Base-by-base conservation (phyloP, 331 rosid species). In the Malus hybrid region DNA sequence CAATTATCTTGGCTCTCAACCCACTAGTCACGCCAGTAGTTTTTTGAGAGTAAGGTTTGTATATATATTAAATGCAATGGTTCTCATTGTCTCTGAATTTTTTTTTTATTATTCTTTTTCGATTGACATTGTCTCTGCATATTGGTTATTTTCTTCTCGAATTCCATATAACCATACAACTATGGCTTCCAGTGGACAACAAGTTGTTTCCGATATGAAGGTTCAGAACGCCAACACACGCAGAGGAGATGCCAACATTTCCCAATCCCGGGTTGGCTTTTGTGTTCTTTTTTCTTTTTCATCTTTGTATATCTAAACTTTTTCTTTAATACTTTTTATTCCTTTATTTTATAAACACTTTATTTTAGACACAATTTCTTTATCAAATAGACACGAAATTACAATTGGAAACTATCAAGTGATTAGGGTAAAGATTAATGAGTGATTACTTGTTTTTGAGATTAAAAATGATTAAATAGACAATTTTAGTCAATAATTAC, bases 201-300 rank as follows among this genome's bases (percentile, higher is more conserved):
- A 87, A 68, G 82, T 87, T 62, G 87, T 86, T 74, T 82, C 91
- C 24, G 81, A 81, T 60, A 85, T 85, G 86, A 85, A 88, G 63
- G 86, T 88, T 19, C 91, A 90, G 79, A 86, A 88, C 86, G 88
- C 80, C 87, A 88, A 85, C 84, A 89, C 89, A 62, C 90, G 91
- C 81, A 85, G 82, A 81, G 89, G 89, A 62, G 94, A 87, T 16
- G 80, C 84, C 65, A 90, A 88, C 83, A 91, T 88, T 75, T 89
- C 91, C 66, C 87, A 87, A 85, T 89, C 88, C 57, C 93, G 86
- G 89, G 92, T 50, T 50, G 18, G n/a, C 18, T 50, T 50, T 14
- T 50, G 8, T 50, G 1, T 15, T 44, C 12, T 33, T 18, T 6
- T 70, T 33, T 10, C 10, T 1, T 20, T 61, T 50, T 57, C 36